Conservation (phyloP, 768 basidiomycete genomes). For the Mycena filopes region DNA sequence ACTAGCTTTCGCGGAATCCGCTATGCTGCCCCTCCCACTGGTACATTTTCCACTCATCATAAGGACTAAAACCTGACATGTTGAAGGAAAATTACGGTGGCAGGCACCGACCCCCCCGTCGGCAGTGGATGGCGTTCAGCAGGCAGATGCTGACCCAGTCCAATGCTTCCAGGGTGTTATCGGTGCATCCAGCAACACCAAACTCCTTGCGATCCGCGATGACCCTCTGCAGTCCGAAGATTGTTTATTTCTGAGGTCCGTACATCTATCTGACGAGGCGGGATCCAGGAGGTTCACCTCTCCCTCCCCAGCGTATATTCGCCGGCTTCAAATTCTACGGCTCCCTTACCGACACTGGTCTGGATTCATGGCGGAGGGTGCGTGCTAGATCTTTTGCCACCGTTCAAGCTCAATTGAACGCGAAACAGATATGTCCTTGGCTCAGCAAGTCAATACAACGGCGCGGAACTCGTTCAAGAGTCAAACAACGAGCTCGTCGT, state of each 20-base stretch:
- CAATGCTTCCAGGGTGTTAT: conserved; percentile 15
- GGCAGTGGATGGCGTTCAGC: conserved; percentile 3
- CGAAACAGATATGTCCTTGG: conserved; percentile 14
- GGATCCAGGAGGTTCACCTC: background rate
- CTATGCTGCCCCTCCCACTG: too few relatives aligned
- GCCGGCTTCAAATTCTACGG: conserved; percentile 6
- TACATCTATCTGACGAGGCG: background rate
- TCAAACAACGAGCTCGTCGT: conserved; percentile 32
- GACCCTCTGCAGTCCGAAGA: conserved; percentile 37
- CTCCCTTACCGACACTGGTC: conserved; percentile 27
- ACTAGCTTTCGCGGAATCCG: conserved; percentile 40
- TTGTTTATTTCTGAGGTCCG: conserved; percentile 45
- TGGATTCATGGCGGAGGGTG: conserved; percentile 38
- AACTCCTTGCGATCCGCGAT: conserved; percentile 16
- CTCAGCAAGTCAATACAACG: conserved; percentile 20
- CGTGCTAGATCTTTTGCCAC: background rate
- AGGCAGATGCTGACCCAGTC: conserved; percentile 4
- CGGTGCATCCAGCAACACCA: background rate
- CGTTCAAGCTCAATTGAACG: background rate
- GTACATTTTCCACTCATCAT: too few relatives aligned
- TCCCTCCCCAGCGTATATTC: conserved; percentile 26
- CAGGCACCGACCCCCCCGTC: conserved; percentile 15
- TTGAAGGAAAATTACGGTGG: conserved; percentile 20
- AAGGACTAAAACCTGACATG: conserved; percentile 38
- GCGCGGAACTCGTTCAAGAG: conserved; percentile 27